Conservation (phyloP, 805 yeast species). For the Candida pini region DNA sequence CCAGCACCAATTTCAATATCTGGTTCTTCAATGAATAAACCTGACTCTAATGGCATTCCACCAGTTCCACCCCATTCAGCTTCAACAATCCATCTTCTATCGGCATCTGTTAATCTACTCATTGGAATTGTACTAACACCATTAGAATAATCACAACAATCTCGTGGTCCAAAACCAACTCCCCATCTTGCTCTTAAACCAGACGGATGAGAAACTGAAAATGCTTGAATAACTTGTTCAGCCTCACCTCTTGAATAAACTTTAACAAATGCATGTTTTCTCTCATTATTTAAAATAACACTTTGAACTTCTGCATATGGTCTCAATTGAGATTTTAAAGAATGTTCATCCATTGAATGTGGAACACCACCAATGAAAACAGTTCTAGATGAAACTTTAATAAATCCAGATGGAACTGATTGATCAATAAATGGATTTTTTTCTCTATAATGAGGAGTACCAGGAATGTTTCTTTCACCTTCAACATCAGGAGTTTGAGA, state of each 20-base stretch:
- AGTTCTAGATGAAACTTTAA: slow-evolving; percentile 85
- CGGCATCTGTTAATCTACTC: slow-evolving; percentile 88
- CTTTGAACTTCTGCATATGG: slow-evolving; percentile 92
- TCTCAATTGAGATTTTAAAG: slow-evolving; percentile 62
- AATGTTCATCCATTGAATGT: slow-evolving; percentile 68
- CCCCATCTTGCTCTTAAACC: slow-evolving; percentile 92
- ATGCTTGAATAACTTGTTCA: slow-evolving; percentile 67
- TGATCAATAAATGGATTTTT: slow-evolving; percentile 67
- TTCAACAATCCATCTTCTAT: slow-evolving; percentile 76
- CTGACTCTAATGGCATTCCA: slow-evolving; percentile 72
- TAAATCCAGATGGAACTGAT: slow-evolving; percentile 66
- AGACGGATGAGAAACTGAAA: slow-evolving; percentile 53
- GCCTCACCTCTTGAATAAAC: slow-evolving; percentile 91
- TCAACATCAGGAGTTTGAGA: slow-evolving; percentile 32
- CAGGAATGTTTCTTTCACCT: slow-evolving; percentile 63
- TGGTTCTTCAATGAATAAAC: slow-evolving; percentile 90
- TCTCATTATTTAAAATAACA: slow-evolving; percentile 76
- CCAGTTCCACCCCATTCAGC: slow-evolving; percentile 99
- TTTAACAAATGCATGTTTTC: slow-evolving; percentile 95
- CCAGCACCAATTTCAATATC: slow-evolving; percentile 96
- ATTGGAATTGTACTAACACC: slow-evolving; percentile 88
- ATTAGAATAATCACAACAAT: slow-evolving; percentile 90
- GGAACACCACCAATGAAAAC: slow-evolving; percentile 94
- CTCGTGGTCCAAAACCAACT: slow-evolving; percentile 98
- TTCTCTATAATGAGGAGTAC: slow-evolving; percentile 73